phyloP scores from a whole-genome alignment of 768 basidiomycete genomes.

The Neoboletus magnificus region DNA sequence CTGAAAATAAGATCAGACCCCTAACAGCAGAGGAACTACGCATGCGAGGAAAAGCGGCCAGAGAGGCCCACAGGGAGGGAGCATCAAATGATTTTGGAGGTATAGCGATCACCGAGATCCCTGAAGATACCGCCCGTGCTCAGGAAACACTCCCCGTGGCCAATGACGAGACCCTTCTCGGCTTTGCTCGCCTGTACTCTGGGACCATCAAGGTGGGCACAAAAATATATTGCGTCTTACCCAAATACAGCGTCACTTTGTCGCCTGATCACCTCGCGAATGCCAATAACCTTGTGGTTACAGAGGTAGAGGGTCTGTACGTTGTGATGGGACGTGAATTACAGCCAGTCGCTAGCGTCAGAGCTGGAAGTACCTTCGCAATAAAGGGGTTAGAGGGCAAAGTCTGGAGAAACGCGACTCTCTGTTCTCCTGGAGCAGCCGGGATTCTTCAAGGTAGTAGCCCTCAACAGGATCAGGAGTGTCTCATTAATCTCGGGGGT shows the following conservation, averaged over 20 bases:
- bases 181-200: conserved; percentile 92
- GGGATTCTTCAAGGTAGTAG: conserved; percentile 38
- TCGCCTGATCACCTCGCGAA: conserved; percentile 68
- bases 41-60: conserved; percentile 53
- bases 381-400: conserved; percentile 86
- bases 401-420: conserved; percentile 86
- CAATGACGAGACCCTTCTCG: conserved; percentile 69
- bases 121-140: neutral
- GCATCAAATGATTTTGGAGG: conserved; percentile 23
- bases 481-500: conserved; percentile 78
- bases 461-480: conserved; percentile 40
- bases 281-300: conserved; percentile 53
- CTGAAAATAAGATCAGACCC: conserved; percentile 76
- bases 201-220: conserved; percentile 71
- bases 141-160: neutral
- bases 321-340: conserved; percentile 98
- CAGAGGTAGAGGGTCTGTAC: conserved; percentile 76
- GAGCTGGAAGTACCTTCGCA: conserved; percentile 93
- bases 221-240: conserved; percentile 70
- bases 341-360: conserved; percentile 75
- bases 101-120: conserved; percentile 2
- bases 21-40: conserved; percentile 85
- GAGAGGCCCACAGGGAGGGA: conserved; percentile 38
- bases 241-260: conserved; percentile 74
- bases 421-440: conserved; percentile 63